These are phyloP conservation scores for Carex sylvatica DNA, from an alignment of 202 grass and related monocot genomes.

Conservation along the genomic window DNA sequence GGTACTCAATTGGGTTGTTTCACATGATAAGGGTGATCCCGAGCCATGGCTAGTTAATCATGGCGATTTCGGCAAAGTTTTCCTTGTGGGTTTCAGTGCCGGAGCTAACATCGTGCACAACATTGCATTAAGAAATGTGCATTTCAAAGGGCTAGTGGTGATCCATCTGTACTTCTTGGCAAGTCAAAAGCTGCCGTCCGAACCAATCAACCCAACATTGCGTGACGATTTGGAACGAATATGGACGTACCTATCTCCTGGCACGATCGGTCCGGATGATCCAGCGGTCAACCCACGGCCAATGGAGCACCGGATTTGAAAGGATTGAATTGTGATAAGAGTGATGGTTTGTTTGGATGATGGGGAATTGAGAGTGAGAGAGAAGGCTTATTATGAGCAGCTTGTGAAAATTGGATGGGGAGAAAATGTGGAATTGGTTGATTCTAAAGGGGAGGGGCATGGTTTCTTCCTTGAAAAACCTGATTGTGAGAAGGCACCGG, in stretches of 20 bases:
- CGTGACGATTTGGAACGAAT: conserved; percentile 30
- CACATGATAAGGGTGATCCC: background rate
- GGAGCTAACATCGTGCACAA: conserved; percentile 86
- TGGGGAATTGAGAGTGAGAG: conserved; percentile 46
- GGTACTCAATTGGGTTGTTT: conserved; percentile 44
- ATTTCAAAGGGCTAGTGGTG: conserved; percentile 59
- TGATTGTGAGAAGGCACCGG: conserved; percentile 35
- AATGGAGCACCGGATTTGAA: conserved; percentile 28
- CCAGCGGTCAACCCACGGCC: conserved; percentile 55
- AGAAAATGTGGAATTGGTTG: conserved; percentile 38
- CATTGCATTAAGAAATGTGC: conserved; percentile 28
- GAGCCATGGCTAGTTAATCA: conserved; percentile 50
- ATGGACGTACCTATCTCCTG: conserved; percentile 71
- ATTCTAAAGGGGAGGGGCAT: conserved; percentile 46
- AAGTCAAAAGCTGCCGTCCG: background rate
- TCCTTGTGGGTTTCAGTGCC: conserved; percentile 65
- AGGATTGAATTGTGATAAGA: conserved; percentile 26
- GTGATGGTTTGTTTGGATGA: conserved; percentile 64
- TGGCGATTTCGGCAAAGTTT: conserved; percentile 48
- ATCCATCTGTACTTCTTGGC: conserved; percentile 68
- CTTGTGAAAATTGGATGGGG: conserved; percentile 51
- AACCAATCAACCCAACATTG: background rate
- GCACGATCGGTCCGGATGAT: conserved; percentile 51
- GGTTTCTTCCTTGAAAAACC: conserved; percentile 58
- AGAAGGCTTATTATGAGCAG: conserved; percentile 51